Base-by-base conservation (phyloP, 257 asterid genomes). In the Lithospermum erythrorhizon region DNA sequence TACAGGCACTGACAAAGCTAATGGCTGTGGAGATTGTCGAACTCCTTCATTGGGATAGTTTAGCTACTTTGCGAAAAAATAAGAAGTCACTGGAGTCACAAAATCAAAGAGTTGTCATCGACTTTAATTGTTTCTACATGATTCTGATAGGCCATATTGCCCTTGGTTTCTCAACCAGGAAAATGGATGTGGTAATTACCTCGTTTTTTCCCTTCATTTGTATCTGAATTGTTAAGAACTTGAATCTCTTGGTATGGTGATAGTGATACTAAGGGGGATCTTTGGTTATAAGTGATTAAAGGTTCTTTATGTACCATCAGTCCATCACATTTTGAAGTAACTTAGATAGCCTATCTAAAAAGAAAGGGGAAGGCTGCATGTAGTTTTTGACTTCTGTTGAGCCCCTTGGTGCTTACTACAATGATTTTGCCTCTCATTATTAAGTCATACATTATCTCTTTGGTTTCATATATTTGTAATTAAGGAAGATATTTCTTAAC, bases 21-120 rank as follows among this genome's bases (percentile, higher is more conserved):
- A 78, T 81, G 89, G 99, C 97, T 61, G 70, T 79, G 20, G 99
- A 93, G 79, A 86, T 87, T 63, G 95, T 89, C 59, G 97, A 89
- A 68, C 99, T 93, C 58, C 76, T 84, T 63, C 71, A 82, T 11
- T 93, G 99, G 99, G 94, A 87, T 68, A 79, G 76, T 70, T 78
- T 93, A 68, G 95, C 94, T 63, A 78, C 80, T 70, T 79, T 84
- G 29, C 78, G 99, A 81, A 93, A 93, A 82, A 87, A 93, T 64
- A 81, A 84, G 70, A 93, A 89, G 74, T 93, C 94, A 0, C 77
- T 93, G 9, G 94, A 80, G 75, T 81, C 97, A 10, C 97, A 93
- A 76, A 89, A 83, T 77, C 99, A 89, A 78, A 87, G 96, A 76
- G 78, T 67, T 68, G 87, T 89, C 53, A 79, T 93, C 77, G 96